A percentile compares a stretch with the other conserved stretches of the same genome.
phyloP scores from a whole-genome alignment of 2,329 filamentous ascomycete species.

The Trichoderma oligosporum region DNA sequence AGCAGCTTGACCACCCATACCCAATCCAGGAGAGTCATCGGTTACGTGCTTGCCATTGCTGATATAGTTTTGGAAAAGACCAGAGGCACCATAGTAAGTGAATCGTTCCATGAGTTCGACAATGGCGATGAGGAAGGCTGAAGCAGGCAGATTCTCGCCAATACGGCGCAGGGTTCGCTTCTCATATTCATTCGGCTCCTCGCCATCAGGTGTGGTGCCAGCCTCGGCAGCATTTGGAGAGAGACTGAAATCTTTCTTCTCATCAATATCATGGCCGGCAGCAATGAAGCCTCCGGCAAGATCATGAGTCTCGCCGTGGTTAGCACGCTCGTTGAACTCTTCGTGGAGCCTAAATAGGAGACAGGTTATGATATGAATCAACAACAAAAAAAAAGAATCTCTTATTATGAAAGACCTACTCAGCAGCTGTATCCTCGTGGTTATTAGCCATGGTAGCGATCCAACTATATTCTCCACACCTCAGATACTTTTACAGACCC shows the following conservation, averaged over 20 bases:
- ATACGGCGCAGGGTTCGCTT: conserved; percentile 48
- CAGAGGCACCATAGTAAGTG: conserved; percentile 53
- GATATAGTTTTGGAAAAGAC: conserved; percentile 56
- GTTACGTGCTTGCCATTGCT: conserved; percentile 33
- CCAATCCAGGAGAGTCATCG: conserved; percentile 48
- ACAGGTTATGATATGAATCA: not conserved
- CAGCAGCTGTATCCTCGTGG: conserved; percentile 18
- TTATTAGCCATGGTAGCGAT: conserved; percentile 19
- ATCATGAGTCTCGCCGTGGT: conserved; percentile 8
- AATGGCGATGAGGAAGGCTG: conserved; percentile 54
- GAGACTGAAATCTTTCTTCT: conserved; percentile 15
- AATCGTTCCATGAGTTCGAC: conserved; percentile 57
- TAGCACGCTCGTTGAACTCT: conserved; percentile 17
- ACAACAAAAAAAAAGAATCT: not conserved
- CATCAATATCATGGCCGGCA: not conserved
- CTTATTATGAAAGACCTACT: conserved; percentile 8
- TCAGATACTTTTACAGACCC: conserved; percentile 5
- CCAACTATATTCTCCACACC: not conserved
- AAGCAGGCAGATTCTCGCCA: conserved; percentile 51
- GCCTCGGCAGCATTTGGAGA: conserved; percentile 26
- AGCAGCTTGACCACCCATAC: conserved; percentile 52
- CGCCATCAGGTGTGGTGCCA: conserved; percentile 41
- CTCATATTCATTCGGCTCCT: conserved; percentile 52
- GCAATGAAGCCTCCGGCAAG: conserved; percentile 18
- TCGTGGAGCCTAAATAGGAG: conserved; percentile 7